Conservation (phyloP, 768 basidiomycete genomes). For the Clitopilus passeckerianus region DNA sequence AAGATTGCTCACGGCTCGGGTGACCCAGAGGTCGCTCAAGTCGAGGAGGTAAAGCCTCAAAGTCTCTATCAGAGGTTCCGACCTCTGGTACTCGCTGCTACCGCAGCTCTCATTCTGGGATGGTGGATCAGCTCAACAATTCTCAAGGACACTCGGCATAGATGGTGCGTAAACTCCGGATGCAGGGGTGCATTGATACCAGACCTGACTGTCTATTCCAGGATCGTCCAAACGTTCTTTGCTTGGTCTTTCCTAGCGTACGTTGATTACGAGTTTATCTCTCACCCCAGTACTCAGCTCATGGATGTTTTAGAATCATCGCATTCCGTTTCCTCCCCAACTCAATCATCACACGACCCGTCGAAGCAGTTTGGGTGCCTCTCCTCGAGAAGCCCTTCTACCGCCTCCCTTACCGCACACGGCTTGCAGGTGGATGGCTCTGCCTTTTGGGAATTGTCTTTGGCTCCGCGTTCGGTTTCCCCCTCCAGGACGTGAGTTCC, state of each 20-base stretch:
- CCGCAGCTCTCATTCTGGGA: slow-evolving; percentile 63
- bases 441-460: slow-evolving; percentile 74
- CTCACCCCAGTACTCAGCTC: neutral
- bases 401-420: slow-evolving; percentile 39
- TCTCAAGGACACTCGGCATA: slow-evolving; percentile 61
- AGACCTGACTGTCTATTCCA: slow-evolving; percentile 17
- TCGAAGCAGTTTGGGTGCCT: slow-evolving; percentile 67
- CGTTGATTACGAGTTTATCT: slow-evolving; percentile 15
- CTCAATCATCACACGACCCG: slow-evolving; percentile 63
- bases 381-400: slow-evolving; percentile 66
- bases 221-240: slow-evolving; percentile 78
- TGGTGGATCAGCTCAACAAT: slow-evolving; percentile 85
- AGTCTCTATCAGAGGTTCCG: slow-evolving; percentile 20
- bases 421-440: slow-evolving; percentile 70
- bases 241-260: slow-evolving; percentile 81
- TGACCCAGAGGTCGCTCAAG: slow-evolving; percentile 5
- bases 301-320: slow-evolving; percentile 45
- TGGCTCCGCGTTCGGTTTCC: slow-evolving; percentile 85
- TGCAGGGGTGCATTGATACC: slow-evolving; percentile 1
- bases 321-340: slow-evolving; percentile 84
- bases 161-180: slow-evolving; percentile 49
- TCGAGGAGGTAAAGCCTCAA: neutral
- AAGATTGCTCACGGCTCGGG: neutral
- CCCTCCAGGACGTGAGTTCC: slow-evolving; percentile 43
- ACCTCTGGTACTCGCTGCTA: slow-evolving; percentile 41